Percentiles rank a stretch among this genome's conserved stretches.
Conservation (phyloP, 2,329 filamentous ascomycete species). For the Curvularia verruculosa region DNA sequence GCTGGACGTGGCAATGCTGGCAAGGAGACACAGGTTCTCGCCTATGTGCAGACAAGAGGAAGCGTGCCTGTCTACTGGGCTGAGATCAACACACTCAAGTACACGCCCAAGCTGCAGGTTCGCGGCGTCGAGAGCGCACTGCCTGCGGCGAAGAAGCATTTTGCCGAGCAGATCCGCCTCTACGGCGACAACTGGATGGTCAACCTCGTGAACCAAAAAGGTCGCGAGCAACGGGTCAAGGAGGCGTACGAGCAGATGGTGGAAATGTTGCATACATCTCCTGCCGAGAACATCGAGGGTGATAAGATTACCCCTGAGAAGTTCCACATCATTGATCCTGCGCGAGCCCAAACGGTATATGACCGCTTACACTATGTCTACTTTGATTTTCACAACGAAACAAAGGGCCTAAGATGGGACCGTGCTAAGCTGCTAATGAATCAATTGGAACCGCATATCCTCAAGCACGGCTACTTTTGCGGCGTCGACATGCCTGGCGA, state of each 20-base stretch:
- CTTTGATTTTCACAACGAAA: constrained; percentile 98
- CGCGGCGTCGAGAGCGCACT: constrained; percentile 81
- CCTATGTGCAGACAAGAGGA: constrained; percentile 94
- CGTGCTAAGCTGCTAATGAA: constrained; percentile 87
- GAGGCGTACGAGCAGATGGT: constrained; percentile 93
- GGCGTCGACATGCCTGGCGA: constrained; percentile 83
- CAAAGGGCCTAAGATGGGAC: constrained; percentile 92
- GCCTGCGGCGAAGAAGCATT: constrained; percentile 81
- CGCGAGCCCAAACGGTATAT: constrained; percentile 66
- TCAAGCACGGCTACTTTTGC: constrained; percentile 88
- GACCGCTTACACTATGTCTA: constrained; percentile 95
- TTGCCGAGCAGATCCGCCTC: constrained; percentile 87
- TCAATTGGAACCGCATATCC: constrained; percentile 75
- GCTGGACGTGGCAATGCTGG: constrained; percentile 60
- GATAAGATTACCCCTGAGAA: constrained; percentile 76
- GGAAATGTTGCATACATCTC: constrained; percentile 71
- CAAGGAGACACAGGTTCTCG: constrained; percentile 84
- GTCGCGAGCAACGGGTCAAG: constrained; percentile 87
- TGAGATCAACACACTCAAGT: constrained; percentile 90
- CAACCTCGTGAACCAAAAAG: constrained; percentile 96
- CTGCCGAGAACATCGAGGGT: constrained; percentile 68
- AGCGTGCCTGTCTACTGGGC: constrained; percentile 97
- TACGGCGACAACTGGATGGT: constrained; percentile 98
- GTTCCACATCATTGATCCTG: constrained; percentile 75
- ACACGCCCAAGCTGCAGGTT: constrained; percentile 88